Evolutionary conservation across 768 basidiomycete genomes (phyloP), one percentile per base, ranked within the genome.

Genomic region (Cytidiella melzeri): DNA sequence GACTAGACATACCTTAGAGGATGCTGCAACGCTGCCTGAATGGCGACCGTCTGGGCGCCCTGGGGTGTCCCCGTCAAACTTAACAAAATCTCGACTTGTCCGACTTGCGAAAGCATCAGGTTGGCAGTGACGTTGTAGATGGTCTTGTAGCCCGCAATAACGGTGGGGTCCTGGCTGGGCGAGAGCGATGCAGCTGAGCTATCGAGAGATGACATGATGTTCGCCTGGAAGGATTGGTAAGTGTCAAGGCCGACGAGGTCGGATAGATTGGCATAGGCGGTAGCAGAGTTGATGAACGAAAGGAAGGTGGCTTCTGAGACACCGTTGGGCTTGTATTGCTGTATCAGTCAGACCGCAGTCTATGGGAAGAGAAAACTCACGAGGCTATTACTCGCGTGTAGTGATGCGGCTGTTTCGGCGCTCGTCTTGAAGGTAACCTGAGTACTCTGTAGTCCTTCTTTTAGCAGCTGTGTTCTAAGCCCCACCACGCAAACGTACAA

Each of bases 1-100:
- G n/a, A n/a, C n/a, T 21, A 37, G 34, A 49, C 53, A 5, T 41
- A 73, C 67, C 77, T 82, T 60, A 79, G 69, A 1, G 83, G 80
- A 56, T 80, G 80, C 61, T 86, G 84, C 11, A 84, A 61, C 0
- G 80, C 84, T 5, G 79, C 77, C 58, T 87, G 85, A 46, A 88
- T 71, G 4, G 71, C 70, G 41, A 84, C 66, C 21, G 63, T 66
- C 48, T 62, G 58, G 67, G 67, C 56, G 61, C 72, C 57, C 69
- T 61, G 53, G 1, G 51, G 50, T 20, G 61, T 65, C 10, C 70
- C 70, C 1, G 70, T 75, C 50, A 73, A 63, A 12, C 65, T 60
- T 45, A 77, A 59, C 30, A 87, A 64, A 19, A 86, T 65, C 63
- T 87, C 84, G 23, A 83, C 65, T 49, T 79, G 71, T 0, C 76